These are phyloP conservation scores for Suillus sp. DNA, from an alignment of 768 basidiomycete genomes.

Conservation along the genomic window DNA sequence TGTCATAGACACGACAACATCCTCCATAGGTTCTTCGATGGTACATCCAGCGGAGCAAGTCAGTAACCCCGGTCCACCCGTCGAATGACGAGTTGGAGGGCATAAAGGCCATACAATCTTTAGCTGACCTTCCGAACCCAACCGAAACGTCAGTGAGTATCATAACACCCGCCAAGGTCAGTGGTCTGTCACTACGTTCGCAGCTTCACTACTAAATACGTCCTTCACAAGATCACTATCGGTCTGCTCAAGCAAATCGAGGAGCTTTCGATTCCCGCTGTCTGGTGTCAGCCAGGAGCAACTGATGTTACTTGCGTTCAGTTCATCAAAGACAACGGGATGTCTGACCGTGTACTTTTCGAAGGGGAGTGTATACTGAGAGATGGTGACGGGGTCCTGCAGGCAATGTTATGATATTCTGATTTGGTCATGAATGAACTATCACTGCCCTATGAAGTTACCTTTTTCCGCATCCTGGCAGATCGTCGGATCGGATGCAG, in stretches of 20 bases:
- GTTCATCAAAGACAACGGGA: conserved; percentile 66
- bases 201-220: background rate
- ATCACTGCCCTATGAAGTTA: background rate
- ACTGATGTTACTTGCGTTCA: conserved; percentile 63
- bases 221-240: conserved; percentile 61
- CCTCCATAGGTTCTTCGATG: conserved; percentile 68
- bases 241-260: conserved; percentile 66
- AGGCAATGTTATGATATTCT: conserved; percentile 21
- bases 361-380: conserved; percentile 85
- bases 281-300: conserved; percentile 93
- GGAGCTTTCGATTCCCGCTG: conserved; percentile 65
- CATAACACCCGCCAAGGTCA: conserved; percentile 74
- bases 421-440: background rate
- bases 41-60: conserved; percentile 62
- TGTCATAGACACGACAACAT: background rate
- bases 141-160: conserved; percentile 74
- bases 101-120: conserved; percentile 51
- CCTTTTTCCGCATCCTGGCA: background rate
- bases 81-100: conserved; percentile 76
- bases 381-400: conserved; percentile 63
- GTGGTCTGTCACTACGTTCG: conserved; percentile 11
- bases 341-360: conserved; percentile 70
- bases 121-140: conserved; percentile 61
- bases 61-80: conserved; percentile 75
- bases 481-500: background rate